Percentiles rank a stretch among this genome's conserved stretches.
Evolutionary conservation across 176 grass and related monocot genomes (phyloP).

Genomic region (Alloteropsis semialata): DNA sequence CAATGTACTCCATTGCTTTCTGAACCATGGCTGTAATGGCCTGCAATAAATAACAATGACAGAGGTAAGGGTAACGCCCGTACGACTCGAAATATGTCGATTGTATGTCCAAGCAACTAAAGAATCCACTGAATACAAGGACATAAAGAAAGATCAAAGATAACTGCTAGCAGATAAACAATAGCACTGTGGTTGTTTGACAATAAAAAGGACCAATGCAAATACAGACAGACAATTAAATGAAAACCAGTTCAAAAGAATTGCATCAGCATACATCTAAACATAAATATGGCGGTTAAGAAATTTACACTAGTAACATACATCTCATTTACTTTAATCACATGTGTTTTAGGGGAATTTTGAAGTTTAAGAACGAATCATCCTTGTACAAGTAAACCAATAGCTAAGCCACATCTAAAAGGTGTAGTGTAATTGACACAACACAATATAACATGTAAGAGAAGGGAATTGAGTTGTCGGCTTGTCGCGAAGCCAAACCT

Average conservation of each 20-base stretch:
- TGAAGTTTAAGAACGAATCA: not conserved
- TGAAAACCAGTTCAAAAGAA: not conserved
- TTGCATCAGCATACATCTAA: not conserved
- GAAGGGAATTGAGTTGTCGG: not conserved
- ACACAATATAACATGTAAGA: not conserved
- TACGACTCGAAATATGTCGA: not conserved
- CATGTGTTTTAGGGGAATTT: not conserved
- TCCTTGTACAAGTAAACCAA: not conserved
- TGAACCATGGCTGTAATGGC: slow-evolving; percentile 87
- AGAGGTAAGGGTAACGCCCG: not conserved
- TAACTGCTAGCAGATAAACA: not conserved
- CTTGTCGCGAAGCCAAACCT: slow-evolving; percentile 30
- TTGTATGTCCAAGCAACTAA: not conserved
- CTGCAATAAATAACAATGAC: slow-evolving; percentile 30
- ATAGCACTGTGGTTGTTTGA: not conserved
- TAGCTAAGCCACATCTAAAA: not conserved
- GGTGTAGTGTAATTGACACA: not conserved
- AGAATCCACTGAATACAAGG: not conserved
- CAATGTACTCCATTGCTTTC: slow-evolving; percentile 95
- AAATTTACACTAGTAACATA: not conserved
- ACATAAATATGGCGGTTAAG: not conserved
- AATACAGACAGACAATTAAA: not conserved
- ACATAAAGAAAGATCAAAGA: no score
- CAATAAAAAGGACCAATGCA: not conserved
- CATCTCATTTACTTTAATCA: not conserved